Base-by-base conservation (phyloP, 31 red algal species). In the Bonnemaisonia californica region DNA sequence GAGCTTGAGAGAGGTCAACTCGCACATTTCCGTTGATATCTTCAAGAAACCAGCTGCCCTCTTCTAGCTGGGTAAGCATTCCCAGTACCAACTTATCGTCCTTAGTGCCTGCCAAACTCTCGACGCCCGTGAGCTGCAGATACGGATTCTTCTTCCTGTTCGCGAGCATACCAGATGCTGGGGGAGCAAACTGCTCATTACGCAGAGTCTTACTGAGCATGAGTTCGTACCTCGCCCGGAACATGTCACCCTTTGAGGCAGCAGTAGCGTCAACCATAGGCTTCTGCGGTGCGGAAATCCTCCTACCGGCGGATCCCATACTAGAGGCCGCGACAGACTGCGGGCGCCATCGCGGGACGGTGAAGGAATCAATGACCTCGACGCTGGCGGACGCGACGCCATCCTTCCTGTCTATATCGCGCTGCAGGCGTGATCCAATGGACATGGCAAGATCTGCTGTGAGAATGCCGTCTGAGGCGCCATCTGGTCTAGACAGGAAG, bases 41-140 rank as follows among this genome's bases (percentile, higher is more conserved):
- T 40, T 94, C 91, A 1, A 94, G 61, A 62, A 70, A 88, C 91
- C 91, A 94, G 57, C 36, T 62, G 13, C 77, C 91, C 58, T 85
- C 91, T 60, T 94, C 91, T 26, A 94, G 69, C 62, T 94, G 83
- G 5, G 91, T 88, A 16, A 94, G 71, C 60, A 94, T 77, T 5
- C 91, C 91, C n/a, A 94, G 77, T 23, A 94, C 91, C 9, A 93
- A 42, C 12, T 67, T 41, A 47, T 84, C 88, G 16, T 57, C 88
- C 30, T 62, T 71, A 28, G 51, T 62, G 21, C 88, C 88, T 2
- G 62, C 61, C 60, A 83, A 58, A 42, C 88, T 79, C 47, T 91
- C 88, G 19, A 91, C 72, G 33, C 79, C 80, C 56, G 88, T 91
- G 38, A 91, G 41, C 45, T 84, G 88, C 41, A 71, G 79, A 37